Base-by-base conservation (phyloP, 305 asterid genomes). In the Solanum aculeatissimum region DNA sequence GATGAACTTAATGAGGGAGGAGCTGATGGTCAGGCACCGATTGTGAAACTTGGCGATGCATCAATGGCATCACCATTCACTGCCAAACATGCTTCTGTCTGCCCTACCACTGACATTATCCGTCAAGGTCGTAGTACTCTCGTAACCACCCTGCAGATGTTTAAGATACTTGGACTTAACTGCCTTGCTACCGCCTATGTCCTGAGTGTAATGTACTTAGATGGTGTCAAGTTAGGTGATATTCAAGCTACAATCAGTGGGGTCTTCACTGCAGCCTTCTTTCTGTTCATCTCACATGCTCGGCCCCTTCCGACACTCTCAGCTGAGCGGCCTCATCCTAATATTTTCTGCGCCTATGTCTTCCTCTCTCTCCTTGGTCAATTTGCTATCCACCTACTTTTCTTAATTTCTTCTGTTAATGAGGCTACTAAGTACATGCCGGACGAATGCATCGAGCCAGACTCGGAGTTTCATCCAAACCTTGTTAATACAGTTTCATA, bases 1-100 rank as follows among this genome's bases (percentile, higher is more conserved):
- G 95, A 92, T 13, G 98, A 97, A 89, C 88, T 97, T 62, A 97
- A 97, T 21, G 98, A 94, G 77, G 99, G 94, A 4, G 91, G 95
- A 38, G 98, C 91, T 74, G 98, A 98, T 82, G 93, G 98, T 51
- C 89, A 97, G 2, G 97, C 98, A 54, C 99, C 98, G 11, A 29
- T 95, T 29, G 98, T 97, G 15, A 97, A 97, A 88, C 98, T 97
- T 1, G 98, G 99, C 42, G 99, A 95, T 53, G 99, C 99, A 83
- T 97, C 99, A 11, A 95, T 97, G 99, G 99, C 99, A 2, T 95
- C 99, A 2, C 98, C 99, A 53, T 97, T 97, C 82, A 94, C 99
- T 7, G 99, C 99, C 42, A 97, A 97, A 89, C 98, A 97, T 38
- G 99, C 99, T 54, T 97, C 99, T 4, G 98, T 97, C 53, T 93